phyloP scores from a whole-genome alignment of 805 yeast genomes.

The Hagleromyces aurorensis region DNA sequence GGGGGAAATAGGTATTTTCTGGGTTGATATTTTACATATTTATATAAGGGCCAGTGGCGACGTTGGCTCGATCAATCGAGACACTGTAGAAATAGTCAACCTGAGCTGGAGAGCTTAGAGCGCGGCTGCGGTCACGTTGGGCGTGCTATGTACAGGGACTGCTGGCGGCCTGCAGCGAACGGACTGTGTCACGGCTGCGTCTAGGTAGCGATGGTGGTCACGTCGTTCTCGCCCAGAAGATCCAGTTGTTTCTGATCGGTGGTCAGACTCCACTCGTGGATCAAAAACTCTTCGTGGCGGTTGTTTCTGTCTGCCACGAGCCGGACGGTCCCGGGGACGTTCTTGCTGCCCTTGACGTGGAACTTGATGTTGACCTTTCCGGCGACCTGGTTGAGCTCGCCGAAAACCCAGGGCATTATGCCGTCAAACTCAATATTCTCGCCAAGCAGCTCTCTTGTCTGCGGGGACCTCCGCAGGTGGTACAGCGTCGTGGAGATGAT shows the following conservation, averaged over 20 bases:
- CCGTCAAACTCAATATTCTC: slow-evolving; percentile 65
- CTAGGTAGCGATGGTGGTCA: too few species aligned
- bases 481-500: slow-evolving; percentile 80
- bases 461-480: slow-evolving; percentile 67
- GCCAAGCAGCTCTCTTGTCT: slow-evolving; percentile 60
- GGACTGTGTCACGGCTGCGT: too few species aligned
- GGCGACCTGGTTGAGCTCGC: slow-evolving; percentile 73
- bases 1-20: too few species aligned
- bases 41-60: too few species aligned
- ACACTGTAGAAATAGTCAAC: too few species aligned
- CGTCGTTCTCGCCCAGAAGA: slow-evolving; percentile 41
- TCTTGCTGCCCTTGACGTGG: slow-evolving; percentile 58
- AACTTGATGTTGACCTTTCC: slow-evolving; percentile 74
- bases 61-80: too few species aligned
- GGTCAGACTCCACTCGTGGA: slow-evolving; percentile 55
- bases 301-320: slow-evolving; percentile 67
- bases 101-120: too few species aligned
- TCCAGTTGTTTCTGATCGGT: slow-evolving; percentile 41
- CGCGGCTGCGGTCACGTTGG: too few species aligned
- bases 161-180: too few species aligned
- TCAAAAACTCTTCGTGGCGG: slow-evolving; percentile 47
- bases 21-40: too few species aligned
- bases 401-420: slow-evolving; percentile 77
- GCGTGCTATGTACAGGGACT: too few species aligned
- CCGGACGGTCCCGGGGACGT: slow-evolving; percentile 42